These are phyloP conservation scores for Thuja plicata DNA, from an alignment of 83 land plant genomes.

Conservation along the genomic window DNA sequence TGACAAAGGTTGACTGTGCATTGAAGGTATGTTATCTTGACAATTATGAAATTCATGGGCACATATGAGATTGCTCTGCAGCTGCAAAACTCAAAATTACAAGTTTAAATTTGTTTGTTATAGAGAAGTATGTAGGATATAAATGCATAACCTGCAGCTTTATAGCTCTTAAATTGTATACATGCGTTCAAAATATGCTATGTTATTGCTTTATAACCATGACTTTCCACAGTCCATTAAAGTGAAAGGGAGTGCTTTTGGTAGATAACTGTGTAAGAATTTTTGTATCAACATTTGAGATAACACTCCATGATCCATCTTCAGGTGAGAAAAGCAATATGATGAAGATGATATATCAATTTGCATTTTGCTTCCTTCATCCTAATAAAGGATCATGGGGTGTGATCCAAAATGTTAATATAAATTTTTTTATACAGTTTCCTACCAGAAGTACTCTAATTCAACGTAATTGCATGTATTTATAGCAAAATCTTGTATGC, in stretches of 20 bases:
- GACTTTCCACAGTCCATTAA: too few species aligned
- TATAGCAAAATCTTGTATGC: not conserved
- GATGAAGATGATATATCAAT: too few species aligned
- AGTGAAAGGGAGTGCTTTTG: too few species aligned
- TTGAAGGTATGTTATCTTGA: constrained; percentile 47
- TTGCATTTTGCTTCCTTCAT: too few species aligned
- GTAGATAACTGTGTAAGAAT: too few species aligned
- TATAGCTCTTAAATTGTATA: not conserved
- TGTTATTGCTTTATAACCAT: not conserved
- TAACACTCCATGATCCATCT: too few species aligned
- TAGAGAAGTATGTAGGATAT: not conserved
- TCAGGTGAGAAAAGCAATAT: too few species aligned
- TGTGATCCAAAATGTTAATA: too few species aligned
- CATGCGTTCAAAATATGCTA: not conserved
- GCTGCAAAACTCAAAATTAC: constrained; percentile 3
- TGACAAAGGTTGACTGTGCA: constrained; percentile 97
- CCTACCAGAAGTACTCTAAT: too few species aligned
- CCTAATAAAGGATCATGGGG: too few species aligned
- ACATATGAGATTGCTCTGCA: not conserved
- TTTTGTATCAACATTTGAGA: too few species aligned
- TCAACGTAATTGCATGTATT: not conserved
- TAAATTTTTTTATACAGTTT: too few species aligned
- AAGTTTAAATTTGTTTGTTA: not conserved
- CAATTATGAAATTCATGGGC: not conserved
- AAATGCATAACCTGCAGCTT: not conserved